A percentile compares a stretch with the other conserved stretches of the same genome.
Evolutionary conservation across 2,329 filamentous ascomycete genomes (phyloP).

Genomic region (Ceratocystis diversiconidia): DNA sequence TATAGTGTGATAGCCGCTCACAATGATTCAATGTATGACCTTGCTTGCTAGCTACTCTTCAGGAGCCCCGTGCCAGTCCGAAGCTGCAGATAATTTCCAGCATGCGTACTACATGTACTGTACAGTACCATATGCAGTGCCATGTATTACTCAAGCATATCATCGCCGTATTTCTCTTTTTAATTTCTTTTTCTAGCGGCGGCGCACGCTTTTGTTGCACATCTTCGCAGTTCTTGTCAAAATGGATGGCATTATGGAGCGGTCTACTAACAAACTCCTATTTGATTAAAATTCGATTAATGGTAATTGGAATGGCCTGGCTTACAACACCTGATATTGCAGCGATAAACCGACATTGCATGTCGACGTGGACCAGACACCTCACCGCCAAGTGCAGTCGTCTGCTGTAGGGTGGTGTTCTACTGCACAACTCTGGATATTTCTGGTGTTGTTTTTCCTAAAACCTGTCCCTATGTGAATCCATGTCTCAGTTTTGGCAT

Average conservation of each 20-base stretch:
- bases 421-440: too few species aligned
- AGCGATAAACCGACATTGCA: too few species aligned
- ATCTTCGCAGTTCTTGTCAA: background rate
- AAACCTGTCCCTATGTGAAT: background rate
- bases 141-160: too few species aligned
- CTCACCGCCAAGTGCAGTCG: too few species aligned
- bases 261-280: background rate
- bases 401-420: too few species aligned
- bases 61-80: background rate
- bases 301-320: too few species aligned
- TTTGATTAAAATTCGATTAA: too few species aligned
- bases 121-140: background rate
- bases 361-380: too few species aligned
- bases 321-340: too few species aligned
- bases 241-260: background rate
- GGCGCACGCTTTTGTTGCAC: background rate
- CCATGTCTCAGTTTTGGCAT: background rate
- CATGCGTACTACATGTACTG: background rate
- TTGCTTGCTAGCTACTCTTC: background rate
- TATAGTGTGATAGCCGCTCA: background rate
- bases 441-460: background rate
- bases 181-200: background rate
- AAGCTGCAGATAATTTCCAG: background rate
- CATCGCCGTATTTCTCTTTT: background rate
- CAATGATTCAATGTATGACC: background rate